Evolutionary conservation across 1,139 yeast species (phyloP), one percentile per base, ranked within the genome.

Genomic region (Sugiyamaella paludigena): DNA sequence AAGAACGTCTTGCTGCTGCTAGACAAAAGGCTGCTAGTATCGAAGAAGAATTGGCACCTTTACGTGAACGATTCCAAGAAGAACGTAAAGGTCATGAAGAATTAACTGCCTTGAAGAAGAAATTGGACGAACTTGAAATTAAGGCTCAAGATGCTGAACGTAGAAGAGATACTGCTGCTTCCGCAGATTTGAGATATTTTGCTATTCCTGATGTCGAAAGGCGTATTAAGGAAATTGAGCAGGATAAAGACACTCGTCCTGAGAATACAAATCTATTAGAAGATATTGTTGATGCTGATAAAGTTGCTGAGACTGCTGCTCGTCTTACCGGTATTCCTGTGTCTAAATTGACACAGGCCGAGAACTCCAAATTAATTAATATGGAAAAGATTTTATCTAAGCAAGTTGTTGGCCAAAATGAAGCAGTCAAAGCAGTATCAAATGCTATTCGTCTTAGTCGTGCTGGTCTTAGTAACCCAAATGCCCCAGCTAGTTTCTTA

Each of bases 261-360:
- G 35, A 24, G 9, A 79, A 82, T 36, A 83, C 83, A 49, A 73
- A 83, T 15, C 73, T 92, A 77, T 79, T 88, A 53, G 85, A 81
- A 61, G 95, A 92, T 66, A 92, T 88, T 48, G 99, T 92, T 50
- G 92, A 92, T 50, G 74, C 94, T 16, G 98, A 92, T 52, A 91
- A 89, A 59, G 94, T 92, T 60, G 87, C 97, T 29, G 98, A 92
- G 69, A 92, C 98, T 29, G 97, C 97, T 28, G 98, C 98, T 2
- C 80, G 96, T 66, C 77, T 94, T 60, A 92, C 98, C 10, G 98
- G 98, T 66, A 91, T 92, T 54, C 98, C 98, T n/a, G 98, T 92
- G n/a, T 80, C 86, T 57, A 92, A 92, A 71, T 78, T 92, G 63
- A 86, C 96, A 2, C 96, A 89, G 71, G 95, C 97, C 29, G 99